phyloP scores from a whole-genome alignment of 2,329 filamentous ascomycete genomes.

The Apiospora koreana region DNA sequence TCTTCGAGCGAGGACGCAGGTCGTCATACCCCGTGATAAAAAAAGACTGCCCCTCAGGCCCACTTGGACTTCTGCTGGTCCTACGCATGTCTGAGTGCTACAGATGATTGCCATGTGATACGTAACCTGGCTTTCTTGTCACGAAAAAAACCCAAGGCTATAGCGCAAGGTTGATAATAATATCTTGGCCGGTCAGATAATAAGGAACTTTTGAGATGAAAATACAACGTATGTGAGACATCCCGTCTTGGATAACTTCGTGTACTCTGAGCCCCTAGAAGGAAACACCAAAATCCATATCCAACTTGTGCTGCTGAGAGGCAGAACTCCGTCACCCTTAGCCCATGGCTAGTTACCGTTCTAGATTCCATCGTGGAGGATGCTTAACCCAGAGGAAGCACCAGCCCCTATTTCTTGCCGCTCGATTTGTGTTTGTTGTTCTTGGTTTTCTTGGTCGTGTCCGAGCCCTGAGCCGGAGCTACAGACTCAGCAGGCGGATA shows the following conservation, averaged over 20 bases:
- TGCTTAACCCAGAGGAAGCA: neutral
- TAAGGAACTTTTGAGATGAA: neutral
- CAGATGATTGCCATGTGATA: neutral
- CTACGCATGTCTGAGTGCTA: neutral
- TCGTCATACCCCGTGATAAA: neutral
- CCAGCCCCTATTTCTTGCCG: constrained; percentile 13
- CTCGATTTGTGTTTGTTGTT: constrained; percentile 8
- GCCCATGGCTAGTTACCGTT: neutral
- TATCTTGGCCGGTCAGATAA: neutral
- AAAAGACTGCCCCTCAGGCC: neutral
- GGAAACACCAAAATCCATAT: neutral
- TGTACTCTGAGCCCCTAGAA: neutral
- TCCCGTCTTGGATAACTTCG: neutral
- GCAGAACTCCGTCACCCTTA: neutral
- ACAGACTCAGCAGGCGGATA: constrained; percentile 7
- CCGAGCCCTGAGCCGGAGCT: constrained; percentile 18
- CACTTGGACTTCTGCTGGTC: neutral
- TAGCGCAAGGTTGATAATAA: neutral
- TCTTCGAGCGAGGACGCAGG: neutral
- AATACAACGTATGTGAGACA: neutral
- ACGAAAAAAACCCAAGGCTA: neutral
- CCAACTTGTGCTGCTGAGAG: neutral
- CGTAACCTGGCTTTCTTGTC: neutral
- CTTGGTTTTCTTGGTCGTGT: constrained; percentile 10
- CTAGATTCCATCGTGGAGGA: neutral